Evolutionary conservation across 169 alveolate species (phyloP).

Genomic region (Babesia divergens): DNA sequence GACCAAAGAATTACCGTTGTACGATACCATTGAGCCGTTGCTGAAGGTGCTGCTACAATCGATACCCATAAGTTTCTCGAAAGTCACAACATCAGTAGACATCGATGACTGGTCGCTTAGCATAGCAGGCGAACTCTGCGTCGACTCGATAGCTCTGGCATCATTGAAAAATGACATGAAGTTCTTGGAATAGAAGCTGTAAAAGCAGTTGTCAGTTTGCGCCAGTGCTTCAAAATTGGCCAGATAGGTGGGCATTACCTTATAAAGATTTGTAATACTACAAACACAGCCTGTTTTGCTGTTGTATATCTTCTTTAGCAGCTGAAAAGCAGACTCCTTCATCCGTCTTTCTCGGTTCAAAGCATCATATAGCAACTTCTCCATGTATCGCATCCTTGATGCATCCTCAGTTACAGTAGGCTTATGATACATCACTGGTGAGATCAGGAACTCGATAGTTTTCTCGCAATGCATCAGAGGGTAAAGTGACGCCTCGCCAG

Average conservation of each 20-base stretch:
- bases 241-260: not conserved
- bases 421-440: conserved; percentile 21
- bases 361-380: not conserved
- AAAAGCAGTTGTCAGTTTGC: not conserved
- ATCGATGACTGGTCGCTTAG: not conserved
- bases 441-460: conserved; percentile 30
- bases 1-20: not conserved
- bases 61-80: not conserved
- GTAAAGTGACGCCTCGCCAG: conserved; percentile 9
- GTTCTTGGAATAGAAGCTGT: conserved; percentile 14
- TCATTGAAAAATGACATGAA: conserved; percentile 3
- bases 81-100: not conserved
- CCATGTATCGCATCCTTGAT: not conserved
- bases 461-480: conserved; percentile 40
- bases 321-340: not conserved
- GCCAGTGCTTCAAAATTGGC: not conserved
- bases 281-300: not conserved
- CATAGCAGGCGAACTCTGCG: not conserved
- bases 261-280: not conserved
- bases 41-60: not conserved
- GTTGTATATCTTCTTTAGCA: not conserved
- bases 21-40: not conserved
- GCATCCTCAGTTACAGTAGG: not conserved
- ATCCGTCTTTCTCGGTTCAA: not conserved
- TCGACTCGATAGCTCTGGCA: not conserved